Conservation (phyloP, 352 stramenopile species). For the Peronospora farinosa region DNA sequence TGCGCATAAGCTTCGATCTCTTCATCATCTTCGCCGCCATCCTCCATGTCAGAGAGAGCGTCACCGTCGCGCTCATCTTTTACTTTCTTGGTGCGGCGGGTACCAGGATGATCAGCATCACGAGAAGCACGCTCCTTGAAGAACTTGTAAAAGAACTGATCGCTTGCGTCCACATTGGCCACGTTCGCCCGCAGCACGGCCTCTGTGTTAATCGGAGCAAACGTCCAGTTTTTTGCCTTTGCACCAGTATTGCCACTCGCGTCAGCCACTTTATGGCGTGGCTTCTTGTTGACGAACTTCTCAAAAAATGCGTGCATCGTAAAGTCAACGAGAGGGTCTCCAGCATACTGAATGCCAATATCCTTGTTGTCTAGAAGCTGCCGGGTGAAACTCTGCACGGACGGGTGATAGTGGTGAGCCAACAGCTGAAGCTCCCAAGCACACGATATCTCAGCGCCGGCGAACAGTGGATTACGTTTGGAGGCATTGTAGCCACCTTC, state of each 20-base stretch:
- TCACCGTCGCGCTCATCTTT: conserved; percentile 38
- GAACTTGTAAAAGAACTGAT: conserved; percentile 93
- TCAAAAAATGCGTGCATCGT: conserved; percentile 96
- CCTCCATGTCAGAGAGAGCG: conserved; percentile 48
- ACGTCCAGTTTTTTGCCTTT: conserved; percentile 60
- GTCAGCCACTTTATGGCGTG: conserved; percentile 45
- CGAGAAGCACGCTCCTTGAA: conserved; percentile 80
- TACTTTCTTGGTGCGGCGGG: conserved; percentile 31
- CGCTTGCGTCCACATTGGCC: conserved; percentile 63
- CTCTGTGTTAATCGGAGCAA: conserved; percentile 61
- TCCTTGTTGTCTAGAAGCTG: conserved; percentile 58
- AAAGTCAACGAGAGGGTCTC: conserved; percentile 96
- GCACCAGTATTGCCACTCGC: conserved; percentile 11
- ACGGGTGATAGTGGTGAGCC: conserved; percentile 94
- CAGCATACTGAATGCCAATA: conserved; percentile 85
- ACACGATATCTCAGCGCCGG: conserved; percentile 58
- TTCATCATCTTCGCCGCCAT: conserved; percentile 60
- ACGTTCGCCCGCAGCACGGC: conserved; percentile 58
- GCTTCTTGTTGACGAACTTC: conserved; percentile 98
- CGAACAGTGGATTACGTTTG: conserved; percentile 87
- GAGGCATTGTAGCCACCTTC: conserved; percentile 61
- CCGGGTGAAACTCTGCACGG: conserved; percentile 88
- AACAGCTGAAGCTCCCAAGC: conserved; percentile 93
- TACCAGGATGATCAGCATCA: conserved; percentile 28
- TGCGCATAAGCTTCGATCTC: conserved; percentile 87